Evolutionary conservation across 2,329 filamentous ascomycete genomes (phyloP), one percentile per base, ranked within the genome.

Genomic region (Cercospora beticola): DNA sequence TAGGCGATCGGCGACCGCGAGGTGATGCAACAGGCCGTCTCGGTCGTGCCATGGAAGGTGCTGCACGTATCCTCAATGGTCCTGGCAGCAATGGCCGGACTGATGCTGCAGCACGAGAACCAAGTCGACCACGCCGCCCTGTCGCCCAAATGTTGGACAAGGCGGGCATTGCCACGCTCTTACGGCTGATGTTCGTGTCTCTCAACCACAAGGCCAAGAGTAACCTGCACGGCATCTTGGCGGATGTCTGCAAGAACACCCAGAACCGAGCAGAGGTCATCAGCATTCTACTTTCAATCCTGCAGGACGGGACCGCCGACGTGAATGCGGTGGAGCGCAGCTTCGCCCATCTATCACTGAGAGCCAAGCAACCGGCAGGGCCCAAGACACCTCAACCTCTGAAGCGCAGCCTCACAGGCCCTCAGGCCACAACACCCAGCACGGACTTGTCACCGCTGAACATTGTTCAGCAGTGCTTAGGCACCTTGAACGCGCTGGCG

Each of bases 61-160:
- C 68, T 36, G 69, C 68, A 21, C 71, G 71, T 56, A 68, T 72
- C 4, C n/a, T 68, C 26, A 66, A 70, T 52, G 72, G 62, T 21
- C 57, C 63, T 79, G 64, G 73, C 81, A 62, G 21, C 54, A 52
- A 49, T 28, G 54, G 52, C 8, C 70, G 67, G 36, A 66, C 49
- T 28, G 63, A 67, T 6, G 67, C 57, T 74, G 81, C 71, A 76
- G 70, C 66, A 31, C 71, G 71, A 12, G 74, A 76, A 56, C 84
- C 65, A 83, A 83, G 56, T 79, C 80, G 67, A 43, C 90, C 91
- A 75, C 89, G 92, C 67, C 91, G 92, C 70, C 90, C 92, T 23
- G 91, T 96, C 67, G 92, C 97, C 26, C 95, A 99, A 78, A 97
- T 99, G 91, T 87, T 99, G 31, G 95, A 99, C 80, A 97, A 97